Evolutionary conservation across 73 alveolate genomes (phyloP), one percentile per base, ranked within the genome.

Genomic region (Paramecium caudatum): DNA sequence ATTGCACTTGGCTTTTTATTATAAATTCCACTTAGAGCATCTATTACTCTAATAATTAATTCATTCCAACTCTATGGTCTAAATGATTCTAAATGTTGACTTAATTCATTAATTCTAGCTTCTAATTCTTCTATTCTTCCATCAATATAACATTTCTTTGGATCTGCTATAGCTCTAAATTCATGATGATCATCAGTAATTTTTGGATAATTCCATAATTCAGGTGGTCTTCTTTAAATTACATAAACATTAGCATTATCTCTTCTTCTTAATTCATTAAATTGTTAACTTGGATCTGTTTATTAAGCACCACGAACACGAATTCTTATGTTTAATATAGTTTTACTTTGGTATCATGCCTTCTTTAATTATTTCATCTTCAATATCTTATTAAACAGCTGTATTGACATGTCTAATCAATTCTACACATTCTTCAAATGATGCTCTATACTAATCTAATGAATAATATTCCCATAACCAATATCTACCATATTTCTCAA

Each of bases 131-230:
- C 85, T 17, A 86, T 78, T 63, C 93, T 86, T 17, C 84, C 90
- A 65, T 86, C 93, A 19, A 25, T 81, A 41, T 86, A 86, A 43
- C 93, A 86, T 62, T 86, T 70, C 34, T 70, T 86, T 7, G 93
- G 93, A 19, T 86, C 55, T n/a, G 93, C 93, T 23, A 86, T 86
- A 5, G 88, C 82, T 86, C 93, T 86, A 23, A 86, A 86, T 23
- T 61, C 48, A 86, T 86, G 93, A 39, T 74, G 1, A 19, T 86
- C 93, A 27, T 86, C 84, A 1, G 65, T 23, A 10, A 86, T 63
- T 86, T 86, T 78, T 19, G 93, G 93, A 23, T 37, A 86, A 13
- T 86, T 86, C 93, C 93, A 86, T 46, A 86, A 61, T 46, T 86
- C 93, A 0, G 93, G 93, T 16, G 93, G 93, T 62, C 93, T 70